Evolutionary conservation across 1,284 basidiomycete genomes (phyloP).

Genomic region (Leucoagaricus sp.): DNA sequence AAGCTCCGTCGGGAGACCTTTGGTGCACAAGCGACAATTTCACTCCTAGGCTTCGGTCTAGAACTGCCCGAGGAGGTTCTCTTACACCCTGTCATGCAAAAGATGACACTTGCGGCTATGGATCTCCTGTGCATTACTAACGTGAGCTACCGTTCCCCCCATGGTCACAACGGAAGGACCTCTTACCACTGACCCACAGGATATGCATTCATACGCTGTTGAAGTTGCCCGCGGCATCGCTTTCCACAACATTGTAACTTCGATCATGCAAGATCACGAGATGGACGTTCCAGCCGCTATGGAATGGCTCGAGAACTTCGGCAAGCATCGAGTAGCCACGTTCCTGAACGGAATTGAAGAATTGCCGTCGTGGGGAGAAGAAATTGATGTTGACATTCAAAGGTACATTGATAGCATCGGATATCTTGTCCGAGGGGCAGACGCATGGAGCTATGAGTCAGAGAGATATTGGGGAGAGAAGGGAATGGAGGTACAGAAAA

Average conservation of each 20-base stretch:
- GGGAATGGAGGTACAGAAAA: conserved; percentile 10
- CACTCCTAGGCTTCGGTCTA: conserved; percentile 10
- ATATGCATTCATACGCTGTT: conserved; percentile 15
- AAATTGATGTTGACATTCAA: conserved; percentile 7
- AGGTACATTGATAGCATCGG: conserved; percentile 13
- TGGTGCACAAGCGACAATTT: conserved; percentile 12
- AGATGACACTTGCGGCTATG: conserved; percentile 6
- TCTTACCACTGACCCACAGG: neutral
- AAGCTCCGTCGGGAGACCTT: conserved; percentile 12
- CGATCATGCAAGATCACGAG: conserved; percentile 13
- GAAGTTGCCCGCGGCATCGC: conserved; percentile 13
- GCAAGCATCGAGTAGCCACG: neutral
- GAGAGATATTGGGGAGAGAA: conserved; percentile 14
- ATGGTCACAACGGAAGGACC: neutral
- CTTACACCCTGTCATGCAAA: conserved; percentile 9
- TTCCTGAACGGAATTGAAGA: conserved; percentile 8
- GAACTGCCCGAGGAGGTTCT: conserved; percentile 14
- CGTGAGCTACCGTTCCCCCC: neutral
- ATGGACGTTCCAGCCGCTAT: conserved; percentile 12
- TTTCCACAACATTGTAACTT: conserved; percentile 15
- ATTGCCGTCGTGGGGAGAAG: conserved; percentile 14
- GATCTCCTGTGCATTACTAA: conserved; percentile 14
- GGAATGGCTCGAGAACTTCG: conserved; percentile 14
- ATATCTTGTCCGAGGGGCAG: conserved; percentile 14
- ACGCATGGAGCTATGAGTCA: conserved; percentile 17